These are phyloP conservation scores for Rubus parviflorus DNA, from an alignment of 306 rosid genomes.

Conservation along the genomic window DNA sequence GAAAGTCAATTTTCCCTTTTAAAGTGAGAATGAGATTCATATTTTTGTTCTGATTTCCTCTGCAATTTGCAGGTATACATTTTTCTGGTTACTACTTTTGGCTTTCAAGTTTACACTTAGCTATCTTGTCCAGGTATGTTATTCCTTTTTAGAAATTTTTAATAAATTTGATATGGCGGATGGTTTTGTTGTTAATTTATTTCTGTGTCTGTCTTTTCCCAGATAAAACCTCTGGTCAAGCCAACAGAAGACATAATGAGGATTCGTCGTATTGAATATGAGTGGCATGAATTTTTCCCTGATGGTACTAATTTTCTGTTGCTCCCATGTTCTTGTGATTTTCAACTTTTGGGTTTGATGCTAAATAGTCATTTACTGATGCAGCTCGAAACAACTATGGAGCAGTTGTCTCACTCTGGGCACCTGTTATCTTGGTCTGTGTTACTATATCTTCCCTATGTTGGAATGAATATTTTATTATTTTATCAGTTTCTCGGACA, in stretches of 20 bases:
- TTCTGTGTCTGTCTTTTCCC: conserved; percentile 24
- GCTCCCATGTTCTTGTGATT: conserved; percentile 24
- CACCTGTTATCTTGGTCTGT: conserved; percentile 74
- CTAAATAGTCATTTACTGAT: conserved; percentile 32
- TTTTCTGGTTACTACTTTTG: conserved; percentile 90
- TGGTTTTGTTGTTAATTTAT: conserved; percentile 6
- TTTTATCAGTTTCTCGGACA: conserved; percentile 23
- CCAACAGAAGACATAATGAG: conserved; percentile 90
- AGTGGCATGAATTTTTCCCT: conserved; percentile 96
- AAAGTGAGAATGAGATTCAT: no score
- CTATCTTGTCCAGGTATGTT: conserved; percentile 72
- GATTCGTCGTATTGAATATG: conserved; percentile 59
- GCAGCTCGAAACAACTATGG: conserved; percentile 74
- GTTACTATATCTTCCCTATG: conserved; percentile 20
- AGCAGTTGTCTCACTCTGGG: conserved; percentile 85
- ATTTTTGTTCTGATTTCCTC: conserved; percentile 19
- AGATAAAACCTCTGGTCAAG: conserved; percentile 86
- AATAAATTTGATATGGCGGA: background rate
- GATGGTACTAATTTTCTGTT: conserved; percentile 45
- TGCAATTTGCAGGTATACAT: conserved; percentile 71
- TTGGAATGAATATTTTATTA: conserved; percentile 27
- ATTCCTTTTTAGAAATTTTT: conserved; percentile 14
- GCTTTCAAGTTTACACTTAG: conserved; percentile 74
- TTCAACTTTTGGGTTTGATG: conserved; percentile 25
- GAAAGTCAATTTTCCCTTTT: no score